A percentile compares a stretch with the other conserved stretches of the same genome.
phyloP scores from a whole-genome alignment of 2,329 filamentous ascomycete genomes.

The Aspergillus pseudonomiae region DNA sequence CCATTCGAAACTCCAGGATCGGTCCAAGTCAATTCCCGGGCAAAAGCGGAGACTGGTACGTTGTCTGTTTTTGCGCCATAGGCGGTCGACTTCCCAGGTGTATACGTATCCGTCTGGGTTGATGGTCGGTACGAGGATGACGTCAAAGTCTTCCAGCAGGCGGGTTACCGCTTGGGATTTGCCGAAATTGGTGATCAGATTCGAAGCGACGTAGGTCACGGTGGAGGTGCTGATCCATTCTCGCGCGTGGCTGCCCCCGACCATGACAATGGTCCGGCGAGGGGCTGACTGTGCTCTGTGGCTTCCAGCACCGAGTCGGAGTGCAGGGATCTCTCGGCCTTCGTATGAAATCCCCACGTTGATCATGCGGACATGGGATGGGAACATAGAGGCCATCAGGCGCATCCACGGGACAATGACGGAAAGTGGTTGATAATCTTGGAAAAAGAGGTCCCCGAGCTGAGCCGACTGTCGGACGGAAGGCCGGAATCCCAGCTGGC shows the following conservation, averaged over 20 bases:
- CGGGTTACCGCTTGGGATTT: conserved; percentile 71
- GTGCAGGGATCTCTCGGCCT: conserved; percentile 79
- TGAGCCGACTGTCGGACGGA: conserved; percentile 36
- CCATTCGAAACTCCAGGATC: conserved; percentile 84
- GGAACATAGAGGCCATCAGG: conserved; percentile 86
- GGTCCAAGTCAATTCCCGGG: conserved; percentile 84
- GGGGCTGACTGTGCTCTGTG: conserved; percentile 50
- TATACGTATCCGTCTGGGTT: conserved; percentile 96
- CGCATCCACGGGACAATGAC: conserved; percentile 91
- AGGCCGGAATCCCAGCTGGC: conserved; percentile 33
- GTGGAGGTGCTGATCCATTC: conserved; percentile 97
- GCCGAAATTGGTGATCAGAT: conserved; percentile 79
- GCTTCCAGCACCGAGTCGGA: conserved; percentile 71
- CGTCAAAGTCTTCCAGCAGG: conserved; percentile 81
- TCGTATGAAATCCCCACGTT: conserved; percentile 85
- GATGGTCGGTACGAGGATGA: conserved; percentile 82
- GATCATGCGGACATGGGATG: conserved; percentile 72
- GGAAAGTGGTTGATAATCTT: conserved; percentile 84
- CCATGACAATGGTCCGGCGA: conserved; percentile 78
- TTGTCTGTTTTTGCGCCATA: conserved; percentile 93
- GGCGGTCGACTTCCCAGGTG: conserved; percentile 84
- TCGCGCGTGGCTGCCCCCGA: conserved; percentile 85
- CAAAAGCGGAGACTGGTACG: conserved; percentile 81
- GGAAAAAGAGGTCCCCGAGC: conserved; percentile 76
- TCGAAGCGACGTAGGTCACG: conserved; percentile 88